Base-by-base conservation (phyloP, 257 asterid genomes). In the Solanum medicagineum region DNA sequence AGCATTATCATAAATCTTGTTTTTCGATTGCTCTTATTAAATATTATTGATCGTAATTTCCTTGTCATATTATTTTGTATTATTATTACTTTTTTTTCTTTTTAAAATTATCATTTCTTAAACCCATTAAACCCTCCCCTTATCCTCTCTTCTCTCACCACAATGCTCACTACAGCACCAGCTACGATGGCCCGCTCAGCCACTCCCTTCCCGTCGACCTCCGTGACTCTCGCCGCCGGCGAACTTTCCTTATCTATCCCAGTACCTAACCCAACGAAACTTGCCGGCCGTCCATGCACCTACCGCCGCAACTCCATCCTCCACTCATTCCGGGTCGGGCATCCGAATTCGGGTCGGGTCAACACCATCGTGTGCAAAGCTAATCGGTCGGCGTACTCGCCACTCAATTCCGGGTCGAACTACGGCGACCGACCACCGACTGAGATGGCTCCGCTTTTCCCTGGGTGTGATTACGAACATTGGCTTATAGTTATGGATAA, bases 401-500 rank as follows among this genome's bases (percentile, higher is more conserved):
- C 99, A 7, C 89, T 96, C 83, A 94, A 93, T 74, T 93, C 97
- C 73, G 95, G 97, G 24, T 90, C 98, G 53, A 93, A 92, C 85
- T 91, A 90, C 89, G 91, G 93, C 89, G 98, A 94, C 92, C 97
- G 97, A 5, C 97, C 97, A 24, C 98, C 99, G 40, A 95, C 97
- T 36, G 98, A 96, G 86, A 91, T 96, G 94, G 99, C 99, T 51
- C 98, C 99, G 84, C 95, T 96, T 42, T 95, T 95, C 85, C 99
- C 98, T 0, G 99, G 98, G 0, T 95, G 99, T 85, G 99, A 96
- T 82, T 96, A 96, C 45, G 97, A 96, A 90, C 99, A 94, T 87
- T 96, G 98, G 99, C 98, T 96, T 20, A 94, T 96, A 29, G 98
- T 96, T 81, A 94, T 96, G 97, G 99, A 96, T 85, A 93, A 94